Percentiles rank a stretch among this genome's conserved stretches.
Evolutionary conservation across 177 flowering plant species (phyloP).

Genomic region (Telopea speciosissima): DNA sequence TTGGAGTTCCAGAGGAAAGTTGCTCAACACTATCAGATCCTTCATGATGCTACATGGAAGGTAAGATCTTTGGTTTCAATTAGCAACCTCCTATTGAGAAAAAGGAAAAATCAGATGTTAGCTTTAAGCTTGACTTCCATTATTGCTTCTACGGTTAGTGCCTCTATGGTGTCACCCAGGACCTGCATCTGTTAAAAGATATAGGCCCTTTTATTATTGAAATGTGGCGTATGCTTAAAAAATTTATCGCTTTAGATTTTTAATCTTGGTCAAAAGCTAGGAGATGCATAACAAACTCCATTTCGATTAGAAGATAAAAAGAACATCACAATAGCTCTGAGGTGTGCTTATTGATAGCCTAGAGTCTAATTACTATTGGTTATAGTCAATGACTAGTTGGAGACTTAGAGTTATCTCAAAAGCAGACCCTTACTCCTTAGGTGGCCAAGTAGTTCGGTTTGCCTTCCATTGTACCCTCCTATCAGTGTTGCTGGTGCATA

Average conservation of each 20-base stretch:
- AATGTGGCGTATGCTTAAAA: neutral
- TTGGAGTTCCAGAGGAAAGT: conserved; percentile 80
- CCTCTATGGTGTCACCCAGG: neutral
- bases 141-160: neutral
- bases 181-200: neutral
- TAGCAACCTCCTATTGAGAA: neutral
- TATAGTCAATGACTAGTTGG: too few relatives aligned
- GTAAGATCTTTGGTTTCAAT: conserved; percentile 24
- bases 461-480: too few relatives aligned
- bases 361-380: too few relatives aligned
- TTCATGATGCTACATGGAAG: conserved; percentile 74
- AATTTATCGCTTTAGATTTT: too few relatives aligned
- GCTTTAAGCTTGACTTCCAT: neutral
- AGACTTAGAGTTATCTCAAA: too few relatives aligned
- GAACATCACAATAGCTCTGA: too few relatives aligned
- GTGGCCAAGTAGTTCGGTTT: too few relatives aligned
- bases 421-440: too few relatives aligned
- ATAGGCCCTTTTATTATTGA: neutral
- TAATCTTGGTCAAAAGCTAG: neutral
- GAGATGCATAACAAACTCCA: neutral
- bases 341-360: too few relatives aligned
- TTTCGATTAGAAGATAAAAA: too few relatives aligned
- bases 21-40: conserved; percentile 40
- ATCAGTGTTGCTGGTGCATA: too few relatives aligned
- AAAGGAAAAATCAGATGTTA: neutral